Evolutionary conservation across 2,329 filamentous ascomycete genomes (phyloP), one percentile per base, ranked within the genome.

Genomic region (Cladophialophora bantiana): DNA sequence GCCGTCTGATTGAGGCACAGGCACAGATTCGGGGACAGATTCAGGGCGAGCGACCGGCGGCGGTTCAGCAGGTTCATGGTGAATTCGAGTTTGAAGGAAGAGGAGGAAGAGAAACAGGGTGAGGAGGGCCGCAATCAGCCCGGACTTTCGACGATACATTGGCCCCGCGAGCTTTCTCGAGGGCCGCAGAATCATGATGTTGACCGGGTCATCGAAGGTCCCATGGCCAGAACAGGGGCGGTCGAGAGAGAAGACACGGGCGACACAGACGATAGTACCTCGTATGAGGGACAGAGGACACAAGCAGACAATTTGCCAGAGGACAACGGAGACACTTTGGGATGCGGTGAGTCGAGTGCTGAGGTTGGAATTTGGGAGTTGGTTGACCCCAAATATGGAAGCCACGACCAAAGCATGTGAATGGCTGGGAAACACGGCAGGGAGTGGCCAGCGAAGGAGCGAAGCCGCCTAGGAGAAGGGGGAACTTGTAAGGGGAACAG

Each of bases 91-190:
- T 12, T 68, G 66, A n/a, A 70, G 57, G 53, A 66, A 68, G 52
- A 70, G 60, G 59, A 70, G 60, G 35, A 68, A 50, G 55, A 59
- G 40, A 58, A 70, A 56, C 9, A 68, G 54, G 53, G 52, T 38
- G 26, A 70, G 66, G 6, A 70, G 54, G 26, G 32, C 54, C n/a
- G 61, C 60, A 40, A 66, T 55, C 7, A 67, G 36, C 54, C 58
- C 50, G n/a, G 60, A 40, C 54, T 62, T 65, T 58, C 68, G 66
- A 54, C 68, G 62, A 66, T 64, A 53, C 68, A 64, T 64, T 67
- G 52, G 57, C 31, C 63, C 63, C 12, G 42, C 18, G 31, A 42
- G 55, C 35, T 36, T 53, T 52, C 18, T 61, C 59, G 32, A 31
- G 34, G 59, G 50, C 36, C 50, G 50, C 52, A 62, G 50, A 48